Evolutionary conservation across 2,329 filamentous ascomycete species (phyloP).

Genomic region (Fusarium anthophilum): DNA sequence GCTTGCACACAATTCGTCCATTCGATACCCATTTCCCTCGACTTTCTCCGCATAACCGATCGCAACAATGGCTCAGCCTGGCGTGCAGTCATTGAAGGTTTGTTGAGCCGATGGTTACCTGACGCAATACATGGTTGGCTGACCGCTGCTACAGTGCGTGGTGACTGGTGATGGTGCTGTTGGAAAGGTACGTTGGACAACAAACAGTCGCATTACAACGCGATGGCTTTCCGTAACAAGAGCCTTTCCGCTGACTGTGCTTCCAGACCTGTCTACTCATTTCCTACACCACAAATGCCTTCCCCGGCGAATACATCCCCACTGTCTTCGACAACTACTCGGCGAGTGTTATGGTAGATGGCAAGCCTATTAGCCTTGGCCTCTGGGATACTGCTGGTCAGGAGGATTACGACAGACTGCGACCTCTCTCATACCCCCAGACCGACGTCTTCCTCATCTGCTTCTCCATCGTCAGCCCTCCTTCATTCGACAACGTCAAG

Average conservation of each 20-base stretch:
- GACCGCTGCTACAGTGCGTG: conserved; percentile 76
- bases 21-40: not conserved
- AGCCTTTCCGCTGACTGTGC: conserved; percentile 42
- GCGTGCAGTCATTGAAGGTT: conserved; percentile 93
- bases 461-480: conserved; percentile 97
- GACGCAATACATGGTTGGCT: conserved; percentile 37
- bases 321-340: conserved; percentile 99
- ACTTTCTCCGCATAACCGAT: conserved; percentile 16
- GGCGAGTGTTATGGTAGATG: conserved; percentile 98
- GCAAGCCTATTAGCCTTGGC: conserved; percentile 95
- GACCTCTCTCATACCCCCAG: conserved; percentile 96
- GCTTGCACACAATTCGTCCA: conserved; percentile 3
- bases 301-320: conserved; percentile 99
- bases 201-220: not conserved
- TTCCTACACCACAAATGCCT: conserved; percentile 99
- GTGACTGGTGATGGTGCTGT: conserved; percentile 99
- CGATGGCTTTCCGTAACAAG: not conserved
- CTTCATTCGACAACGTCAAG: conserved; percentile 98
- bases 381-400: conserved; percentile 99
- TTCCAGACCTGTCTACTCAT: conserved; percentile 95
- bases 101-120: conserved; percentile 42
- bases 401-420: conserved; percentile 96
- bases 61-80: conserved; percentile 75
- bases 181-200: conserved; percentile 76
- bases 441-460: conserved; percentile 99